Base-by-base conservation (phyloP, 495 filamentous ascomycete species). In the Aspergillus heteromorphus region DNA sequence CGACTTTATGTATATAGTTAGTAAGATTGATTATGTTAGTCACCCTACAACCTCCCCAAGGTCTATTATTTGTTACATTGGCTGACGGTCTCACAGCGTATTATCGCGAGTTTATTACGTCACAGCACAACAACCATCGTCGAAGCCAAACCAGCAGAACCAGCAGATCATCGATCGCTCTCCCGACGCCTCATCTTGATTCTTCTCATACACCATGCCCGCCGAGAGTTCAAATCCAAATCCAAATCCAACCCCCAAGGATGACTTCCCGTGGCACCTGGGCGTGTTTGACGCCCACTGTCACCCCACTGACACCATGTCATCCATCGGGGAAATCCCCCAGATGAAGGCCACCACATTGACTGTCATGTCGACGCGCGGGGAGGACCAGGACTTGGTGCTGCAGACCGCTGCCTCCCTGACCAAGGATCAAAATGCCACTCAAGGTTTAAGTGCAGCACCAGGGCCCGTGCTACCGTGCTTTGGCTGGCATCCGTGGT, bases 401-500 rank as follows among this genome's bases (percentile, higher is more conserved):
- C 79, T 79, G 14, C 64, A 85, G 21, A 79, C 87, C 48, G 86
- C 91, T 2, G 68, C 75, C 21, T 59, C 67, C 30, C 67, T 78
- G 45, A 78, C 61, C 29, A 67, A 73, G 11, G 61, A 68, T 50
- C 58, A 43, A 55, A 48, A 29, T 40, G 48, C 58, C 40, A 64
- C 48, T 58, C 60, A 67, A 57, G 63, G 59, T 38, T 17, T n/a
- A n/a, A n/a, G n/a, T n/a, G n/a, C 49, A 27, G 54, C 56, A 9
- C 59, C 47, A 29, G 57, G 60, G 10, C 64, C 58, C 14, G 63
- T 96, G 11, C 56, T 97, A 1, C 92, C 93, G 0, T 85, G 84
- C 25, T 98, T 96, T 72, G 93, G 93, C n/a, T 96, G 92, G 91
- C 93, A 98, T 68, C 95, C 95, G 1, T 98, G 93, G 93, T 98